Evolutionary conservation across 352 stramenopile species (phyloP), one percentile per base, ranked within the genome.

Genomic region (Phytophthora hibernalis): DNA sequence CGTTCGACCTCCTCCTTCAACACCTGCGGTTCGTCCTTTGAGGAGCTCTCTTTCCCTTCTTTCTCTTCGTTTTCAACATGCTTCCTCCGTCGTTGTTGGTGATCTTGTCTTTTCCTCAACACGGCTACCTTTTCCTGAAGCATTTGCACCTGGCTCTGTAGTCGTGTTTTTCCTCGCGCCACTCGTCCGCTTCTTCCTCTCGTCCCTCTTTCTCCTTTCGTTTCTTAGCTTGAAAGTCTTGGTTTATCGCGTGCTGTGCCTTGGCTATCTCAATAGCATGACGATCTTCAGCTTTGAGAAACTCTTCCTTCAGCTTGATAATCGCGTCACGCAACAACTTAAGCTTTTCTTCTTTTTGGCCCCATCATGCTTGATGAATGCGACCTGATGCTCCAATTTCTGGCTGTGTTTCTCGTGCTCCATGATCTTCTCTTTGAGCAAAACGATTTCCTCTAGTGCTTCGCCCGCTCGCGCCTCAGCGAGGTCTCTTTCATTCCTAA

Each of bases 291-390:
- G 80, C 85, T 54, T 95, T 93, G 4, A 97, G 43, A 50, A 97
- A 97, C 59, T 96, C 91, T 52, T 97, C 84, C 61, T 97, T 97
- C 5, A 97, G 65, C 48, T 86, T 83, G 26, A 97, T 85, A 42
- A 97, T 84, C 3, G 90, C 89, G 21, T 93, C 85, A 8, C 89
- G 77, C 35, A 95, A 53, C 22, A 89, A 49, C 54, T 85, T 73
- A 40, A 95, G 75, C 38, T 91, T 92, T 12, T 83, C 72, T 21
- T 90, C 83, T 20, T 90, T 18, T 73, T 79, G 4, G 20, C 35
- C 11, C 85, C 31, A 4, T 93, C 80, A 16, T 70, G 64, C 28
- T 85, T 85, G 6, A 74, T 38, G 3, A 73, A 70, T 3, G 33
- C 37, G 0, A 88, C 40, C 47, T 92, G 87, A 22, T 75, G 49